These are phyloP conservation scores for Cicer cuneatum DNA, from an alignment of 306 rosid genomes.

Conservation along the genomic window DNA sequence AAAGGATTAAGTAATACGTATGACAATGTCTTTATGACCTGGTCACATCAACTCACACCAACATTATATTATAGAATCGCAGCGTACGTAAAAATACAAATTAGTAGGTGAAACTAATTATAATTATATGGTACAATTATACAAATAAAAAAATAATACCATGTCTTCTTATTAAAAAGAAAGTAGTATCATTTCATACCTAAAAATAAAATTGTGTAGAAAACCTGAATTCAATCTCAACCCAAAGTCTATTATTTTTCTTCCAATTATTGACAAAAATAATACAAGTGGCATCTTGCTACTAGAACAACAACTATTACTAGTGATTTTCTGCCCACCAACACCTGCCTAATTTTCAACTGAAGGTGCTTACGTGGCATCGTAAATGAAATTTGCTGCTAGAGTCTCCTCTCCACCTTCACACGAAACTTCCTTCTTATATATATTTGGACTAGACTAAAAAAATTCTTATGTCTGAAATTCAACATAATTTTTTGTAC, in stretches of 20 bases:
- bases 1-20: too few species aligned
- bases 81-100: slow-evolving; percentile 17
- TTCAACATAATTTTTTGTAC: background rate
- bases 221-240: background rate
- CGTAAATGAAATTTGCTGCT: background rate
- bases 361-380: background rate
- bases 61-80: background rate
- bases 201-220: background rate
- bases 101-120: slow-evolving; percentile 6
- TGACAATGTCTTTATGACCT: background rate
- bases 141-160: background rate
- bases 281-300: slow-evolving; percentile 21
- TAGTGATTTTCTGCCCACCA: background rate
- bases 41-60: slow-evolving; percentile 15
- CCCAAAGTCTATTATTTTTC: slow-evolving; percentile 1
- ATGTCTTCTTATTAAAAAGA: background rate
- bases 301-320: background rate
- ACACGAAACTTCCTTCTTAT: slow-evolving; percentile 12
- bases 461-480: background rate
- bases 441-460: background rate
- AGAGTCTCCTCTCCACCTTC: background rate
- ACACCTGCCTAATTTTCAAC: slow-evolving; percentile 33
- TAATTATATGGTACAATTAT: background rate
- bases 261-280: background rate
- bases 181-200: background rate